Evolutionary conservation across 192 early-diverging fungal genomes (phyloP), one percentile per base, ranked within the genome.

Genomic region (Coemansia sp.): DNA sequence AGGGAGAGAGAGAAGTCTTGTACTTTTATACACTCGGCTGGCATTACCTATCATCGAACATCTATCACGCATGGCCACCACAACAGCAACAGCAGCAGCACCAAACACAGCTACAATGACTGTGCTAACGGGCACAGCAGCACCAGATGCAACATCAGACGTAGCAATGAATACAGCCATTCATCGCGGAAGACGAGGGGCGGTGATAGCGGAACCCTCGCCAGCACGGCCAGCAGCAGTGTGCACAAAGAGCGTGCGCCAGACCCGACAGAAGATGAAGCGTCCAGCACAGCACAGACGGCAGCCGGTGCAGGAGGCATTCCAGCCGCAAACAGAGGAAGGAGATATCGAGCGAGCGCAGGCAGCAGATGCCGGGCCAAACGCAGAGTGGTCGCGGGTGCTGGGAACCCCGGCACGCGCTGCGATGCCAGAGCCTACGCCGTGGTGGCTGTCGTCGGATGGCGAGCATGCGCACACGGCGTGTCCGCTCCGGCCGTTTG

Each of bases 381-480:
- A 7, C 13, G 50, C 50, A 32, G 32, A 32, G 32, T 32, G 32
- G 32, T 32, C 32, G 32, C 32, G 32, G 32, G 32, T 32, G 32
- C 32, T 32, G 32, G 32, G 32, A 32, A 32, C 32, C 32, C 32
- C 32, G 32, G 32, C 32, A 32, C 32, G 54, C 20, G 38, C 41
- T 16, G 41, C 19, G 53, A 17, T 16, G 19, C 41, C 19, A 32
- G 42, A 50, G 53, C 22, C 32, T 32, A 32, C 64, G 58, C 61
- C 79, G 41, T 81, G 79, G 79, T 81, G 79, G 79, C 68, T 81
- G 53, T 66, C 69, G 50, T 73, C 79, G 5, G 79, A 81, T 65
- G 59, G 48, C 10, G 74, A 72, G 68, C 79, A 81, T 49, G 79
- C 79, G 40, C 79, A 81, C 45, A 81, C 79, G 8, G 79, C 79